Conservation (phyloP, 2,329 filamentous ascomycete genomes). For the Sclerotinia sclerotiorum region DNA sequence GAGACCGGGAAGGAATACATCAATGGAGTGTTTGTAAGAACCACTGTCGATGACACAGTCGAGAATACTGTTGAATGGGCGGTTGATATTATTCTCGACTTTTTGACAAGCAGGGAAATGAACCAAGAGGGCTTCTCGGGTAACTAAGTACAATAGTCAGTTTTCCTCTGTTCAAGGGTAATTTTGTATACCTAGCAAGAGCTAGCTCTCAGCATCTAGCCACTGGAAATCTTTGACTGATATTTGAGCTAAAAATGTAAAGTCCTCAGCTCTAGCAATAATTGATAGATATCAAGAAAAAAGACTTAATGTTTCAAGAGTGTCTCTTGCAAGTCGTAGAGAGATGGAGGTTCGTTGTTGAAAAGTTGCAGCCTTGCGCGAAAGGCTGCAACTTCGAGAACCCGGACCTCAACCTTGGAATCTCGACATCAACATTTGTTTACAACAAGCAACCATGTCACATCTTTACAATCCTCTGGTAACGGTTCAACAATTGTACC, state of each 20-base stretch:
- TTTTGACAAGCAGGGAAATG: background rate
- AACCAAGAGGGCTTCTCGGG: background rate
- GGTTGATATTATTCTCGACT: conserved; percentile 23
- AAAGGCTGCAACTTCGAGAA: conserved; percentile 27
- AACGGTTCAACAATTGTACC: conserved; percentile 66
- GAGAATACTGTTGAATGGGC: conserved; percentile 30
- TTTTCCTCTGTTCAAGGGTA: background rate
- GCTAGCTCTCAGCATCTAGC: background rate
- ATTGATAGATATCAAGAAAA: background rate
- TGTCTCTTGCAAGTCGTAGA: background rate
- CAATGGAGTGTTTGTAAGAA: conserved; percentile 24
- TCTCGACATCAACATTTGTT: background rate
- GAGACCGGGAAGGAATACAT: background rate
- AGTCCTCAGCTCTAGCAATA: background rate
- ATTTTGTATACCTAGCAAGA: background rate
- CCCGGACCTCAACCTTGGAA: conserved; percentile 11
- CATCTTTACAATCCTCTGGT: conserved; percentile 71
- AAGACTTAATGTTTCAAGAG: background rate
- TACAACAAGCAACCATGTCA: conserved; percentile 47
- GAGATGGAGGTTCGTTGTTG: background rate
- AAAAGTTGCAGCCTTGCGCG: conserved; percentile 33
- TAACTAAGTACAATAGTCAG: background rate
- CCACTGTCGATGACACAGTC: conserved; percentile 24
- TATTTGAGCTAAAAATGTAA: background rate
- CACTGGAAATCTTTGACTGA: background rate